phyloP scores from a whole-genome alignment of 352 stramenopile genomes.

The Bremia lactucae region DNA sequence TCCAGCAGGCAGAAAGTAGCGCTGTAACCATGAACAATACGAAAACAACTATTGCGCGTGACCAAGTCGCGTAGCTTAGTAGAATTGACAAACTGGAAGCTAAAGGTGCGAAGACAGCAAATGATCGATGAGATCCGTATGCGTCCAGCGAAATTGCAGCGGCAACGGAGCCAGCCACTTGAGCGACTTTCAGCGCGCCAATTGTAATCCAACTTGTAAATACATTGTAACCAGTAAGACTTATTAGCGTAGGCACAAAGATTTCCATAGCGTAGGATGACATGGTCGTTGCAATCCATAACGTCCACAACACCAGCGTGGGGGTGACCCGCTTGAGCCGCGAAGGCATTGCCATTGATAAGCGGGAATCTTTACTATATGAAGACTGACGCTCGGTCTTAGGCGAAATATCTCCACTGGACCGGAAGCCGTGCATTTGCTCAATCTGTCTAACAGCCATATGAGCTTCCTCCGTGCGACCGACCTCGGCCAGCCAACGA shows the following conservation, averaged over 20 bases:
- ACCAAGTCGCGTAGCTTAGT: constrained; percentile 21
- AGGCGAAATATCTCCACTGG: neutral
- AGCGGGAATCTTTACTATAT: constrained; percentile 2
- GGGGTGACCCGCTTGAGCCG: neutral
- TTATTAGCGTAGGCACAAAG: constrained; percentile 23
- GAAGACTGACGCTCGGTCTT: constrained; percentile 1
- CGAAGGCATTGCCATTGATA: neutral
- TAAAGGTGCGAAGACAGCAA: constrained; percentile 10
- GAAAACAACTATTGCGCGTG: constrained; percentile 4
- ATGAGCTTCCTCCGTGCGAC: constrained; percentile 17
- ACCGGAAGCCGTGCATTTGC: neutral
- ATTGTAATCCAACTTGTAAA: constrained; percentile 18
- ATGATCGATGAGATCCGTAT: constrained; percentile 6
- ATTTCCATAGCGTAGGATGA: constrained; percentile 15
- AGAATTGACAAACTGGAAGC: constrained; percentile 5
- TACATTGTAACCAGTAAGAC: constrained; percentile 25
- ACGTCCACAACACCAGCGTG: constrained; percentile 4
- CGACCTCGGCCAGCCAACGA: constrained; percentile 28
- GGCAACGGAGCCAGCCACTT: constrained; percentile 15
- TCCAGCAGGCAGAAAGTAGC: constrained; percentile 18
- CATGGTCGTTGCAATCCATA: constrained; percentile 13
- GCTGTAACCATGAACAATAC: constrained; percentile 10
- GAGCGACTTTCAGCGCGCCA: constrained; percentile 9
- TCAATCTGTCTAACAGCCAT: constrained; percentile 14
- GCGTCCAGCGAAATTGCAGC: constrained; percentile 10